phyloP scores from a whole-genome alignment of 306 rosid species.

The Ormosia emarginata region DNA sequence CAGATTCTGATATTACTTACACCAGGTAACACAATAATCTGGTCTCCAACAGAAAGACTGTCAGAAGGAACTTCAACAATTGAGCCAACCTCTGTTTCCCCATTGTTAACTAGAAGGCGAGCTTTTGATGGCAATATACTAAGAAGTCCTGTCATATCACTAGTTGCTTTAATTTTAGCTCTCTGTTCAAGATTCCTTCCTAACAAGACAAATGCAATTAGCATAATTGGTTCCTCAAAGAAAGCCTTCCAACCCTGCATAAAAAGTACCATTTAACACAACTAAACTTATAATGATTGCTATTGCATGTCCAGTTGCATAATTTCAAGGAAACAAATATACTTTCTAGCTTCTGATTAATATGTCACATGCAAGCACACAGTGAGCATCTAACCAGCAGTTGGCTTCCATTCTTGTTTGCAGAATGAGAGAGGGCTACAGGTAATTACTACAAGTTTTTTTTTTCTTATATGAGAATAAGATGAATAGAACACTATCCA shows the following conservation, averaged over 20 bases:
- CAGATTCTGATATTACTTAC: slow-evolving; percentile 48
- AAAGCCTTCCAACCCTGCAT: slow-evolving; percentile 97
- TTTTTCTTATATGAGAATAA: neutral
- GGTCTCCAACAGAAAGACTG: slow-evolving; percentile 87
- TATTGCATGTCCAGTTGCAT: slow-evolving; percentile 14
- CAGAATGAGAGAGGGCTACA: neutral
- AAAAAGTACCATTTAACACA: slow-evolving; percentile 26
- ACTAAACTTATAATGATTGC: slow-evolving; percentile 1
- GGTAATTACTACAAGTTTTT: neutral
- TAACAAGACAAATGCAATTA: slow-evolving; percentile 90
- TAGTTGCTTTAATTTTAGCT: slow-evolving; percentile 95
- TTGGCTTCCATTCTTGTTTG: neutral
- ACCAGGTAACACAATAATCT: slow-evolving; percentile 81
- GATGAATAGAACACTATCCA: neutral
- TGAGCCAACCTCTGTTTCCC: slow-evolving; percentile 45
- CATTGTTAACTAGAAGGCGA: slow-evolving; percentile 70
- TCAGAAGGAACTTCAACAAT: slow-evolving; percentile 84
- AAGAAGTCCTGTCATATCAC: slow-evolving; percentile 97
- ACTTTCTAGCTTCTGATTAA: neutral
- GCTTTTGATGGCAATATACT: slow-evolving; percentile 91
- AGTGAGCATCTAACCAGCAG: slow-evolving; percentile 2
- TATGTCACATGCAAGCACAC: slow-evolving; percentile 1
- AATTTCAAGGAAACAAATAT: slow-evolving; percentile 17
- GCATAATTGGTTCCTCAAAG: slow-evolving; percentile 98
- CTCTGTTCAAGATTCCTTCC: slow-evolving; percentile 98